Base-by-base conservation (phyloP, 148 eudicot species). In the Nepenthes mirabilis region DNA sequence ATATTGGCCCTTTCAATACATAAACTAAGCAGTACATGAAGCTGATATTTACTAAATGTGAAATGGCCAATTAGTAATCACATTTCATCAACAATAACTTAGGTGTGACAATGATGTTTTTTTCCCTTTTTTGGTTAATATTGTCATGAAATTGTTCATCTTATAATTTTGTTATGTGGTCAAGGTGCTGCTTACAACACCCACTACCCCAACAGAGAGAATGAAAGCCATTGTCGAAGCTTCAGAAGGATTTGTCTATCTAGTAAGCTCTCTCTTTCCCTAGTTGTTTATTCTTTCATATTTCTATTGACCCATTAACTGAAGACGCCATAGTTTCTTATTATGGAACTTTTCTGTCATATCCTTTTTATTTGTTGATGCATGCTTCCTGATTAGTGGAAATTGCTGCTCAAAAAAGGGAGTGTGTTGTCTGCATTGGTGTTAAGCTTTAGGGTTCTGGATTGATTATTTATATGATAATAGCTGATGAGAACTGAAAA, bases 201-300 rank as follows among this genome's bases (percentile, higher is more conserved):
- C 97, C 55, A 88, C 97, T 34, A 91, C 97, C 51, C 97, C 97
- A 33, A 68, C 57, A 14, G 83, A 74, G 36, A 79, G 97, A 43
- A 91, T 91, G 97, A 74, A 78, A 81, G 81, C 80, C 54, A 91
- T 91, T 73, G 94, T 80, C 62, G 88, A 91, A 74, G 90, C 82
- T 64, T 75, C 96, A 43, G 90, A 91, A 68, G 97, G 97, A 65
- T 91, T 85, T 71, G 74, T 91, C 5, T 91, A 91, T 65, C 97
- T 91, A 66, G 97, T 91, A 80, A 80, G 94, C 4, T 72, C 32
- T 57, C 36, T 62, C 36, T 63, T 11, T 14, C 37, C 49, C 59
- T 13, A 37, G 11, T 37, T 55, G 8, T 33, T 32, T 33, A 3
- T 52, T 11, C 3, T 50, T n/a, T n/a, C n/a, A n/a, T 52, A 23